phyloP scores from a whole-genome alignment of 2,329 filamentous ascomycete genomes.

The Colletotrichum phormii region DNA sequence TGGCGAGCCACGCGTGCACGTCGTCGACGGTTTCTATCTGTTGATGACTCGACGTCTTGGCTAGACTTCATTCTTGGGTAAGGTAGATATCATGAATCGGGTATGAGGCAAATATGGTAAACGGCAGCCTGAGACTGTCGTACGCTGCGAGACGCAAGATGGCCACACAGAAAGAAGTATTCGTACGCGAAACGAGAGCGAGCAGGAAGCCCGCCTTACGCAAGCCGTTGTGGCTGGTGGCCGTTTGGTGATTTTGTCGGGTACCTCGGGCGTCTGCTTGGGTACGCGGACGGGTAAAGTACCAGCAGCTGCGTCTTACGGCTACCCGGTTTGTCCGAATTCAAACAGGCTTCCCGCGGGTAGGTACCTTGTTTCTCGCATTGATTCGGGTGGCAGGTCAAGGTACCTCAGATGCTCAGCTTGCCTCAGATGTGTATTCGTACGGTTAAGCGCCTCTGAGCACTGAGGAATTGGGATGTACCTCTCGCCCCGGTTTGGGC shows the following conservation, averaged over 20 bases:
- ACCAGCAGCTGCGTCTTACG: no score
- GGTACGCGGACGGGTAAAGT: not conserved
- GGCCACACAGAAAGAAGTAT: not conserved
- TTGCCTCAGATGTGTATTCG: not conserved
- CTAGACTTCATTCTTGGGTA: no score
- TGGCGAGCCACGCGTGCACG: constrained; percentile 14
- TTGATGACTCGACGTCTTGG: not conserved
- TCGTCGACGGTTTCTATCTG: not conserved
- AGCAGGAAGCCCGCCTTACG: constrained; percentile 42
- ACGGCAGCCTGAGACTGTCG: not conserved
- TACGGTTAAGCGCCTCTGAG: not conserved
- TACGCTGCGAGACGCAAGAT: constrained; percentile 6
- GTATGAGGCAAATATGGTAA: not conserved
- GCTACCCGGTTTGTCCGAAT: constrained; percentile 5
- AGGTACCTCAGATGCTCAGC: no score
- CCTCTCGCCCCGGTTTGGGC: not conserved
- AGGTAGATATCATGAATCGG: not conserved
- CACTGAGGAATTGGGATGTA: not conserved
- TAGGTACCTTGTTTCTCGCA: not conserved
- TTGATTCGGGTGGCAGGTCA: constrained; percentile 21
- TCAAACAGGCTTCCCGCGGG: constrained; percentile 19
- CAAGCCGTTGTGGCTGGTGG: constrained; percentile 49
- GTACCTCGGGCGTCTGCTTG: not conserved
- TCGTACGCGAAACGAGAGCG: constrained; percentile 1
- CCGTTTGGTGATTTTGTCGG: not conserved